Evolutionary conservation across 2,329 filamentous ascomycete genomes (phyloP).

Genomic region (Coniella lustricola): DNA sequence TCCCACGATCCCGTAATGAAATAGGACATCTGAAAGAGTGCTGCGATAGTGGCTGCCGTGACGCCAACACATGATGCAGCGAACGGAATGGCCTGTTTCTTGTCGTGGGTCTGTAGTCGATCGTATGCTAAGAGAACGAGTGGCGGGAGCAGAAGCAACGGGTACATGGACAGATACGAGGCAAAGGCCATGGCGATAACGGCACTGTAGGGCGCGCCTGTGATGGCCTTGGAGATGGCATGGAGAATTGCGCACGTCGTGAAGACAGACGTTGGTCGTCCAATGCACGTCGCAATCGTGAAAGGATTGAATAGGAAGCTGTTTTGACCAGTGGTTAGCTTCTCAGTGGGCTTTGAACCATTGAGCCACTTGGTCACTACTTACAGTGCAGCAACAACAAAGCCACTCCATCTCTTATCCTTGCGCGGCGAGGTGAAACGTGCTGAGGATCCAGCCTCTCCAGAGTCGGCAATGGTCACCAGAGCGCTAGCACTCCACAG

Average conservation of each 20-base stretch:
- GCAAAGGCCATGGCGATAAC: constrained; percentile 83
- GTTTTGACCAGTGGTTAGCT: constrained; percentile 7
- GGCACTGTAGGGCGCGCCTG: constrained; percentile 64
- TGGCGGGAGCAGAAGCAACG: constrained; percentile 76
- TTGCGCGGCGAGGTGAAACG: constrained; percentile 74
- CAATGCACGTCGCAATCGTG: constrained; percentile 84
- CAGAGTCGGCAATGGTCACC: constrained; percentile 71
- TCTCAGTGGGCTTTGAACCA: no score
- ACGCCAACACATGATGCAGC: constrained; percentile 44
- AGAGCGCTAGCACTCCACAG: constrained; percentile 76
- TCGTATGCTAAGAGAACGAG: constrained; percentile 77
- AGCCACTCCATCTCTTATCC: constrained; percentile 65
- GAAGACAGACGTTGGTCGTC: constrained; percentile 81
- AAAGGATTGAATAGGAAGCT: constrained; percentile 95
- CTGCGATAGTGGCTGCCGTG: constrained; percentile 47
- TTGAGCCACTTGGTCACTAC: constrained; percentile 20
- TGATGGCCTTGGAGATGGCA: constrained; percentile 72
- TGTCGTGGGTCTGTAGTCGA: constrained; percentile 25
- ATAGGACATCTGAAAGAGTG: constrained; percentile 65
- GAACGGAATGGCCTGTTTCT: constrained; percentile 39
- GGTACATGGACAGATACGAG: constrained; percentile 88
- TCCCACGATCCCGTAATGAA: constrained; percentile 76
- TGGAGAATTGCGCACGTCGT: constrained; percentile 82
- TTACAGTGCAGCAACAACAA: constrained; percentile 73
- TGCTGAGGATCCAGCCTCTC: constrained; percentile 66